Percentiles rank a stretch among this genome's conserved stretches.
Evolutionary conservation across 169 alveolate genomes (phyloP).

Genomic region (Cryptosporidium canis): DNA sequence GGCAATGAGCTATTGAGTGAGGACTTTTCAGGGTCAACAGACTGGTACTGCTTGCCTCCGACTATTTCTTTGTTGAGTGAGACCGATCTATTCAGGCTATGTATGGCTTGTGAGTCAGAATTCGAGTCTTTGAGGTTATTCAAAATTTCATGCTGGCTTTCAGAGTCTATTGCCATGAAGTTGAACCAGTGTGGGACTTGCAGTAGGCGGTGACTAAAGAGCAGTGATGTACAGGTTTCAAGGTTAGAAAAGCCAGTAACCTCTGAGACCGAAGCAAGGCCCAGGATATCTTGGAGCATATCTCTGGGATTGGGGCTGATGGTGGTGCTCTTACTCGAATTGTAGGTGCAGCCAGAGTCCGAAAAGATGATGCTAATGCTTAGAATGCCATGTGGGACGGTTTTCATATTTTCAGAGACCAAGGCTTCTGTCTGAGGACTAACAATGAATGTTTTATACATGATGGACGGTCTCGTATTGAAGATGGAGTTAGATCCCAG

Average conservation of each 20-base stretch:
- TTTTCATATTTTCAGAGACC: conserved; percentile 60
- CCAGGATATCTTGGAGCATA: conserved; percentile 40
- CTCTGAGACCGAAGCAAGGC: conserved; percentile 64
- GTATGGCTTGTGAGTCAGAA: conserved; percentile 16
- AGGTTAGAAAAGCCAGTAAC: conserved; percentile 54
- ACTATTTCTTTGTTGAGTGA: conserved; percentile 15
- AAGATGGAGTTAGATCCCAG: conserved; percentile 2
- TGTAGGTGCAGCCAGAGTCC: not conserved
- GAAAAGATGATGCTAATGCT: conserved; percentile 15
- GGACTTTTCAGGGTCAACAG: not conserved
- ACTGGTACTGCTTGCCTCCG: not conserved
- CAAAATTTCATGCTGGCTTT: conserved; percentile 15
- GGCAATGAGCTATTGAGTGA: conserved; percentile 13
- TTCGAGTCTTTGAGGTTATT: not conserved
- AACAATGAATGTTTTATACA: conserved; percentile 49
- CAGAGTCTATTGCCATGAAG: conserved; percentile 42
- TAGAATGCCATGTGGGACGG: conserved; percentile 23
- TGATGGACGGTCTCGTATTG: conserved; percentile 21
- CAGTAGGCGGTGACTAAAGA: not conserved
- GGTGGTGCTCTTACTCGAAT: not conserved
- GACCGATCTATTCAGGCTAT: not conserved
- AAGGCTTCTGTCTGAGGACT: conserved; percentile 61
- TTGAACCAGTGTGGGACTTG: conserved; percentile 69
- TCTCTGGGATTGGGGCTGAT: conserved; percentile 12
- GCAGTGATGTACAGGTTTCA: conserved; percentile 59